Evolutionary conservation across 176 grass and related monocot species (phyloP).

Genomic region (barley (Hordeum vulgare)): DNA sequence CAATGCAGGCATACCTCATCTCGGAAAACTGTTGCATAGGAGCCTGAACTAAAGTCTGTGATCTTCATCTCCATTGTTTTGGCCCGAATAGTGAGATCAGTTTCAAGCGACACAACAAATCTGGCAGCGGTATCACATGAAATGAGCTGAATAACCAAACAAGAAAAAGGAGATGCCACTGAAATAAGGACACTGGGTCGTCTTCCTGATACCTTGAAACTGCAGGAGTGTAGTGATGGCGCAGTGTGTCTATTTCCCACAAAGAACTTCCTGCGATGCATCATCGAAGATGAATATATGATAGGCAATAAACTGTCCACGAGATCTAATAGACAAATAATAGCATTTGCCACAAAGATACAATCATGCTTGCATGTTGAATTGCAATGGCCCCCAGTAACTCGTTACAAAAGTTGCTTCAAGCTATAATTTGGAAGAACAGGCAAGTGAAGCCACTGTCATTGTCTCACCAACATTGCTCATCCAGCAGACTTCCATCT

Average conservation of each 20-base stretch:
- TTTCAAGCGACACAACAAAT: constrained; percentile 81
- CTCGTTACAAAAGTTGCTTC: neutral
- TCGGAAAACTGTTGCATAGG: constrained; percentile 83
- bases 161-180: neutral
- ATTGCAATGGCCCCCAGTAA: neutral
- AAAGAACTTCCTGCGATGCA: constrained; percentile 70
- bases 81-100: constrained; percentile 80
- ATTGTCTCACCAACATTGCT: neutral
- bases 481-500: neutral
- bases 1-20: constrained; percentile 59
- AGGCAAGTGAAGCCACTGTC: neutral
- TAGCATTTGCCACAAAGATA: neutral
- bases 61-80: constrained; percentile 92
- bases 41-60: constrained; percentile 85
- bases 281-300: constrained; percentile 7
- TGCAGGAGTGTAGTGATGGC: constrained; percentile 75
- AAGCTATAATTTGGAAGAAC: neutral
- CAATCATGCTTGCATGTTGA: neutral
- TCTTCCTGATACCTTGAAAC: constrained; percentile 68
- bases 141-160: constrained; percentile 12
- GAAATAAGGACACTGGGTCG: neutral
- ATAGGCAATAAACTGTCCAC: neutral
- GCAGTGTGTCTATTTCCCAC: constrained; percentile 89
- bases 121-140: constrained; percentile 29
- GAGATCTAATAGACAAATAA: neutral